phyloP scores from a whole-genome alignment of 441 rosid species.

The Erodium texanum region DNA sequence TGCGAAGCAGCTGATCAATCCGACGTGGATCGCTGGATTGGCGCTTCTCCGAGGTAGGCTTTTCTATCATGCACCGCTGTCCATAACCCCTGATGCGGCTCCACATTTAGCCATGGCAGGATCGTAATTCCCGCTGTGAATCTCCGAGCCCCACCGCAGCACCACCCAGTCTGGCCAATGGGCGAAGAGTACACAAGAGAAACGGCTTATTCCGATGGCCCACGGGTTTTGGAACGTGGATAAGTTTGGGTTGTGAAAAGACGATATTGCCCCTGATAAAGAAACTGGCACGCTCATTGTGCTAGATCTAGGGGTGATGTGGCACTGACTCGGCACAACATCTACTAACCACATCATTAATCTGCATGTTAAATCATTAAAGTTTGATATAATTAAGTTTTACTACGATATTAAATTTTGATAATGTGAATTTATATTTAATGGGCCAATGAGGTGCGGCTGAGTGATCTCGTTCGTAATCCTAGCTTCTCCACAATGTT shows the following conservation, averaged over 20 bases:
- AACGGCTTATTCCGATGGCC: neutral
- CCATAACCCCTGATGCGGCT: neutral
- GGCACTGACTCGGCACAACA: neutral
- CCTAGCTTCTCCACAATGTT: too few relatives aligned
- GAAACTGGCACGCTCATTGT: neutral
- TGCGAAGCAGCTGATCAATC: neutral
- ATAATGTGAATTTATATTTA: too few relatives aligned
- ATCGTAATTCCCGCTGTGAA: too few relatives aligned
- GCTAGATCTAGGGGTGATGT: neutral
- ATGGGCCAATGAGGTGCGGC: neutral
- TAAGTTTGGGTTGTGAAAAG: neutral
- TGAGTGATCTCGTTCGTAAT: too few relatives aligned
- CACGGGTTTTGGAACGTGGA: neutral
- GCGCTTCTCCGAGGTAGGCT: neutral
- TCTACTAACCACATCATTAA: too few relatives aligned
- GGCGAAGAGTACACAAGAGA: neutral
- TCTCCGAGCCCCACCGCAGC: too few relatives aligned
- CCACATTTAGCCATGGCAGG: neutral
- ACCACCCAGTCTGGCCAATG: neutral
- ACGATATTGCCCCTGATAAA: neutral
- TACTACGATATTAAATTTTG: too few relatives aligned
- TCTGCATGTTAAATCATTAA: too few relatives aligned
- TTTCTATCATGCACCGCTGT: neutral
- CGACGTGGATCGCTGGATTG: neutral
- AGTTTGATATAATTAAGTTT: too few relatives aligned